Conservation (phyloP, 352 stramenopile species). For the Thalassiosira ordinaria region DNA sequence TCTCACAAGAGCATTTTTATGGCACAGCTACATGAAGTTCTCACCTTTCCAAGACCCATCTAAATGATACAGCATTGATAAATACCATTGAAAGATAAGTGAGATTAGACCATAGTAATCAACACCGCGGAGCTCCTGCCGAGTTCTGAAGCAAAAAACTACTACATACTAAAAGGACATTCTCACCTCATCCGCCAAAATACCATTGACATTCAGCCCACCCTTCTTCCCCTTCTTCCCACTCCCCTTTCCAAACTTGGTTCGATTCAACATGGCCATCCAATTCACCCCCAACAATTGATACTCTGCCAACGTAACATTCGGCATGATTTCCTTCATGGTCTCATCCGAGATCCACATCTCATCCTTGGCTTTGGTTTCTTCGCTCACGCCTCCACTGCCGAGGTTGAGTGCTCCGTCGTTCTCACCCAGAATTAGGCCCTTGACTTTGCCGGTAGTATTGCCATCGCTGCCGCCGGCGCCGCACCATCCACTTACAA, state of each 20-base stretch:
- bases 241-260: slow-evolving; percentile 45
- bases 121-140: too few relatives aligned
- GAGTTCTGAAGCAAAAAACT: too few relatives aligned
- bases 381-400: slow-evolving; percentile 15
- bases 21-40: too few relatives aligned
- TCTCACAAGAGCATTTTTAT: too few relatives aligned
- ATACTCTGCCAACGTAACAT: slow-evolving; percentile 85
- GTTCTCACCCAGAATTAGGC: slow-evolving; percentile 47
- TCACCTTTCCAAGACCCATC: slow-evolving; percentile 88
- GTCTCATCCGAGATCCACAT: slow-evolving; percentile 69
- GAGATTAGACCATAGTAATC: too few relatives aligned
- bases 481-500: slow-evolving; percentile 65
- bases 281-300: slow-evolving; percentile 95
- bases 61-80: too few relatives aligned
- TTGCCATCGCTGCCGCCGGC: slow-evolving; percentile 4
- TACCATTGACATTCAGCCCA: slow-evolving; percentile 94
- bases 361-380: slow-evolving; percentile 23
- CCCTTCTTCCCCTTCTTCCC: slow-evolving; percentile 68
- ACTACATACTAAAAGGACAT: too few relatives aligned
- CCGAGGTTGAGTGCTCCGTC: slow-evolving; percentile 65
- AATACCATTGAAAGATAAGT: too few relatives aligned
- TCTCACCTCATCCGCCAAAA: slow-evolving; percentile 96
- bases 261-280: slow-evolving; percentile 93
- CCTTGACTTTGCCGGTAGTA: slow-evolving; percentile 23
- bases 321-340: slow-evolving; percentile 65